Base-by-base conservation (phyloP, 805 yeast species). In the Nakazawaea populi region DNA sequence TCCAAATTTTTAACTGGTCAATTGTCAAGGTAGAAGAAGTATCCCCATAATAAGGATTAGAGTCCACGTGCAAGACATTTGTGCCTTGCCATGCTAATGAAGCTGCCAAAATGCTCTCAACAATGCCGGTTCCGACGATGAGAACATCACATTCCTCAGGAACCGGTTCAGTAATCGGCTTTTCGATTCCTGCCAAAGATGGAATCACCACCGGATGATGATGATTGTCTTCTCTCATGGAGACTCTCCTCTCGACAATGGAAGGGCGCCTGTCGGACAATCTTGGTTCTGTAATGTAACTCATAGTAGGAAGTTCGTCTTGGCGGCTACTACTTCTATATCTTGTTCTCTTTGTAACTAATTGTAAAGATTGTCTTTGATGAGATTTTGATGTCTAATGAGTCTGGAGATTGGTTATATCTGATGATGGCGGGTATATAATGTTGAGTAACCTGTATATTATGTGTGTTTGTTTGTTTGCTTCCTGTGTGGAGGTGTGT, bases 1-100 rank as follows among this genome's bases (percentile, higher is more conserved):
- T 89, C 97, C 97, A 92, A 43, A 79, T 74, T 62, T 83, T 84
- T 55, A 90, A 67, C 67, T 94, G 96, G 57, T 89, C 96, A 45
- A 90, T 79, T 24, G 96, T 87, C 47, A 94, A 69, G 3, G 96
- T 87, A 5, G 97, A 90, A 46, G 85, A 77, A 36, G 85, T 77
- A 64, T 91, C 98, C 24, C 99, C 99, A 61, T 94, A 94, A 64
- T 88, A 85, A 31, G 81, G 76, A 62, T 90, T 86, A 42, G 82
- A 73, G 65, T 94, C 99, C 32, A 94, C 81, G 63, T 94, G 99
- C 42, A 94, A 71, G 7, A 94, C 97, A 56, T 78, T 82, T n/a
- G 94, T 82, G n/a, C 99, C 99, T 60, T 89, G 96, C 98, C 99
- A 94, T 10, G 97, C 86, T 44, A 94, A 74, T 0, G 97, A 92